These are phyloP conservation scores for Phytophthora boehmeriae DNA, from an alignment of 352 stramenopile genomes.

Conservation along the genomic window DNA sequence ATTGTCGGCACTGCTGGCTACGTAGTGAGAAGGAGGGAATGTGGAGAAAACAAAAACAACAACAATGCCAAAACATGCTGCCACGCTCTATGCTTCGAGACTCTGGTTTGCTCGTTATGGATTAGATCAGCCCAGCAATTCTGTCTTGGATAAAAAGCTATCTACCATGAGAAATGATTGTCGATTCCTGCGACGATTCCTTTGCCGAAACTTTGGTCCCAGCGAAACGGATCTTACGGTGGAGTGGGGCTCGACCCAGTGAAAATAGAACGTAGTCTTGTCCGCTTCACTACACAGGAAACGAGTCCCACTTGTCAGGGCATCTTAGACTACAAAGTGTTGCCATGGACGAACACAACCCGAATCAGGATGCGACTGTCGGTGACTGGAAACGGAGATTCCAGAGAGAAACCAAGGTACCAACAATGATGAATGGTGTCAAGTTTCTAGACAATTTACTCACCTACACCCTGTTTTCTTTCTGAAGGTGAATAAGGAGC, in stretches of 20 bases:
- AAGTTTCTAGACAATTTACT: neutral
- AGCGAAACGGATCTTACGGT: constrained; percentile 28
- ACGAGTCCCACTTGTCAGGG: neutral
- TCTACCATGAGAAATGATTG: neutral
- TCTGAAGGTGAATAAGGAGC: constrained; percentile 75
- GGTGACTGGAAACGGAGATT: constrained; percentile 72
- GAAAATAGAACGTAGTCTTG: constrained; percentile 9
- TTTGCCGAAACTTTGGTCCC: neutral
- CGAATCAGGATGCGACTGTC: constrained; percentile 9
- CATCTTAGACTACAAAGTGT: neutral
- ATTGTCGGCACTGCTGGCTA: neutral
- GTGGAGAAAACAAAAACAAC: neutral
- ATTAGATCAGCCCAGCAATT: too few relatives aligned
- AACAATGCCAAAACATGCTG: constrained; percentile 11
- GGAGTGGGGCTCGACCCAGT: constrained; percentile 26
- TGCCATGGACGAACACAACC: constrained; percentile 16
- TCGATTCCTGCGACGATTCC: neutral
- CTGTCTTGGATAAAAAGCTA: neutral
- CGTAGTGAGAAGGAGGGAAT: neutral
- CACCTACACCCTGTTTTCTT: constrained; percentile 2
- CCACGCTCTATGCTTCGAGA: too few relatives aligned
- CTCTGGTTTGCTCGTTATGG: too few relatives aligned
- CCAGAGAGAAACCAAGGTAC: constrained; percentile 70
- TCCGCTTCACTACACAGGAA: neutral
- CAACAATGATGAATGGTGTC: neutral